Base-by-base conservation (phyloP, 495 filamentous ascomycete genomes). In the Penicillium turbatum region DNA sequence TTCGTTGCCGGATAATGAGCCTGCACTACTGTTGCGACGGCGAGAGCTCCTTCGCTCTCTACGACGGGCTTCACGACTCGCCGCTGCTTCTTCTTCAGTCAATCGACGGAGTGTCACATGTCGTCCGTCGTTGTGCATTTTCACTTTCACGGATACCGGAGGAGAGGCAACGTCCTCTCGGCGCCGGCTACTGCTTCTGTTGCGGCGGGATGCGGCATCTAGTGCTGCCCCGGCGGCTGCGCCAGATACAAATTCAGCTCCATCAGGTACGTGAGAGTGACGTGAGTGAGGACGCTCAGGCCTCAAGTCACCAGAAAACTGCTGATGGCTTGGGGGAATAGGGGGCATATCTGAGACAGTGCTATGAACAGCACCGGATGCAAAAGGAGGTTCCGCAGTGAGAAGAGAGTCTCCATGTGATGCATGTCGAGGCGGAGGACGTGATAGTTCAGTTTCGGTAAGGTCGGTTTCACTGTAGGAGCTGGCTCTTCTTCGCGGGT, bases 41-140 rank as follows among this genome's bases (percentile, higher is more conserved):
- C 72, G 69, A 1, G 74, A 76, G 36, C 54, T 71, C 31, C 72
- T 57, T 49, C 70, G 70, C 48, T 75, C 75, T 44, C 72, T 60
- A 8, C 81, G 73, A 37, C 80, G 72, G 11, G 77, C 74, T 54
- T 82, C 79, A 36, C 84, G 79, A 39, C 76, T 78, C 11, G 80
- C 80, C 10, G 82, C 84, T 3, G 86, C 86, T 78, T 95, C 90
- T 65, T 90, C 82, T 56, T 92, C 89, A 7, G 86, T 89, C 11
- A 96, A 71, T 26, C 87, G 79, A 19, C 89, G 81, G 16, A 96
- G 76, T 10, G 90, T 95, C 41, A 95, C 85, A 59, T 90, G 86
- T 30, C 85, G 81, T 48, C 87, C 85, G 59, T 95, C 87, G 47
- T 84, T 80, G 69, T 90, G 84, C 72, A 92, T 84, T 65, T 86